phyloP scores from a whole-genome alignment of 768 basidiomycete genomes.

The Podaxis sp. region DNA sequence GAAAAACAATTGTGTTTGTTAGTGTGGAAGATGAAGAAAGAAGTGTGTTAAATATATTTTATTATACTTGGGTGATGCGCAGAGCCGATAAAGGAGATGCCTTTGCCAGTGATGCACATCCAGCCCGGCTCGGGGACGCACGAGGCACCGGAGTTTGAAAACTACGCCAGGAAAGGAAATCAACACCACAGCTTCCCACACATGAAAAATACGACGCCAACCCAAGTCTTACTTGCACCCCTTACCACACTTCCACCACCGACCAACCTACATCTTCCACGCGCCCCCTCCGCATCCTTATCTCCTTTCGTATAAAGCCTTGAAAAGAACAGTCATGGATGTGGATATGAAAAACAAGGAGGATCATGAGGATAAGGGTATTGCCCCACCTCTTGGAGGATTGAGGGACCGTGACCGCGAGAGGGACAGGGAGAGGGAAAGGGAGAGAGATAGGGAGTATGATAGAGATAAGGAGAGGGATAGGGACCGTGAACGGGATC shows the following conservation, averaged over 20 bases:
- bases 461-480: conserved; percentile 40
- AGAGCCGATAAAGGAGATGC: too few relatives aligned
- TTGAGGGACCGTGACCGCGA: conserved; percentile 33
- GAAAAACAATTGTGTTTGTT: background rate
- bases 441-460: conserved; percentile 41
- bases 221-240: background rate
- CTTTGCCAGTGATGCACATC: too few relatives aligned
- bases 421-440: conserved; percentile 38
- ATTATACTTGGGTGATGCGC: too few relatives aligned
- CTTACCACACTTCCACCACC: background rate
- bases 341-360: conserved; percentile 82
- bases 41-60: background rate
- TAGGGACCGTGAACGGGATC: conserved; percentile 37
- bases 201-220: background rate
- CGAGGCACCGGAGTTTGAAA: background rate
- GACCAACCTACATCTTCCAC: background rate
- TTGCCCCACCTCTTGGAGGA: conserved; percentile 36
- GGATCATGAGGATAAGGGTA: conserved; percentile 64
- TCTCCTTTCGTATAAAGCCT: background rate
- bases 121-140: background rate
- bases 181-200: background rate
- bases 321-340: conserved; percentile 52
- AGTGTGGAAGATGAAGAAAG: too few relatives aligned
- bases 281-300: background rate
- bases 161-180: background rate